Percentiles rank a stretch among this genome's conserved stretches.
phyloP scores from a whole-genome alignment of 495 filamentous ascomycete genomes.

The Aspergillus nidulans region DNA sequence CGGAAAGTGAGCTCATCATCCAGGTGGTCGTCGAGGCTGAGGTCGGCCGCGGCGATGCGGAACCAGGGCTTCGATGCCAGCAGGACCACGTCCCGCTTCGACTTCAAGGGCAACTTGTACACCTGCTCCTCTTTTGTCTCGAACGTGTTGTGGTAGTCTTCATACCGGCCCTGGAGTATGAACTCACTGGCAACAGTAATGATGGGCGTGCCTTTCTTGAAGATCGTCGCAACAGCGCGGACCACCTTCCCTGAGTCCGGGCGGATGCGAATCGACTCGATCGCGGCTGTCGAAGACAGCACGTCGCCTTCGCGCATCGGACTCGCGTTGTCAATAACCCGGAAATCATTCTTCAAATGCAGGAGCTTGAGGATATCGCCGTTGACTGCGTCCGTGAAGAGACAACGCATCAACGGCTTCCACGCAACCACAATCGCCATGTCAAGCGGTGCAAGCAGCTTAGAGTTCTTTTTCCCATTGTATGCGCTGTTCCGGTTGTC shows the following conservation, averaged over 20 bases:
- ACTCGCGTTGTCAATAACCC: background rate
- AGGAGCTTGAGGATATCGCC: constrained; percentile 91
- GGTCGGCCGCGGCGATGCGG: too few relatives aligned
- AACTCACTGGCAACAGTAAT: constrained; percentile 99
- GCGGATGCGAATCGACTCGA: background rate
- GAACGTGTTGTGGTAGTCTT: constrained; percentile 95
- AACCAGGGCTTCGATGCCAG: too few relatives aligned
- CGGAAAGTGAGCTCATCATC: too few relatives aligned
- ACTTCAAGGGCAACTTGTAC: background rate
- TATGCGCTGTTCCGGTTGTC: background rate
- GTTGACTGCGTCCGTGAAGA: constrained; percentile 88
- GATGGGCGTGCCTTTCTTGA: constrained; percentile 34
- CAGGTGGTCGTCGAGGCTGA: too few relatives aligned
- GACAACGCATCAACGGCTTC: constrained; percentile 98
- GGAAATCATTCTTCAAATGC: constrained; percentile 69
- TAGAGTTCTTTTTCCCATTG: constrained; percentile 73
- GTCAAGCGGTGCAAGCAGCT: constrained; percentile 77
- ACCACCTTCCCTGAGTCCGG: background rate
- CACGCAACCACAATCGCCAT: constrained; percentile 97
- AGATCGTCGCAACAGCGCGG: background rate
- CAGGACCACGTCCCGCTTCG: background rate
- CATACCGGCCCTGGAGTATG: constrained; percentile 87
- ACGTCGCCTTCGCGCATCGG: background rate
- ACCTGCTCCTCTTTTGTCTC: constrained; percentile 81
- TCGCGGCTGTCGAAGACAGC: background rate